A percentile compares a stretch with the other conserved stretches of the same genome.
Conservation (phyloP, 257 asterid species). For the Solanum rostratum region DNA sequence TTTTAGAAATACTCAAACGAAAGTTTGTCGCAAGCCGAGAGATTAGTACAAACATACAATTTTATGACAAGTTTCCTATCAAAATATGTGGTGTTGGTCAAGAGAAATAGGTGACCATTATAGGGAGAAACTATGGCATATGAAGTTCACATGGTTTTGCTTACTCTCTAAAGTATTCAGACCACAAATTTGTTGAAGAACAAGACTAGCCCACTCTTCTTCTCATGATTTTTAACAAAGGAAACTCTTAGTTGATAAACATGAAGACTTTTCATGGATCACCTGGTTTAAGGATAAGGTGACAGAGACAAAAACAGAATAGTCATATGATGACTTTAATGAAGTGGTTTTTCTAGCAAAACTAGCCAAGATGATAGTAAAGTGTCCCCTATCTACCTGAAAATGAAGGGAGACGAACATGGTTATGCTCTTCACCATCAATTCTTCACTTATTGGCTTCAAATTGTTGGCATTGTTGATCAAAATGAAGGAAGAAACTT, state of each 20-base stretch:
- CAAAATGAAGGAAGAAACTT: background rate
- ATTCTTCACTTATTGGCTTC: background rate
- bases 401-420: background rate
- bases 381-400: background rate
- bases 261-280: too few relatives aligned
- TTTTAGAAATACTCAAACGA: too few relatives aligned
- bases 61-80: background rate
- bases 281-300: background rate
- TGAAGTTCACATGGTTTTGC: background rate
- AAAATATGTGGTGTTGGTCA: background rate
- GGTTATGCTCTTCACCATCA: background rate
- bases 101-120: background rate
- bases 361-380: background rate
- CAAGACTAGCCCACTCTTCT: background rate
- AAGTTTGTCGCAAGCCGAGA: too few relatives aligned
- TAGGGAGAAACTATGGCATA: background rate
- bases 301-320: background rate
- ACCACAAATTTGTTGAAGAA: background rate
- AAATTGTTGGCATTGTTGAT: background rate
- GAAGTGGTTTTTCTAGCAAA: background rate
- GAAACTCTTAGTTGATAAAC: background rate
- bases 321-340: background rate
- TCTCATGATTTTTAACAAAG: background rate
- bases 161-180: background rate
- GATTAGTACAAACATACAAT: too few relatives aligned